phyloP scores from a whole-genome alignment of 164 flowering plant species.

The Umbellularia californica region DNA sequence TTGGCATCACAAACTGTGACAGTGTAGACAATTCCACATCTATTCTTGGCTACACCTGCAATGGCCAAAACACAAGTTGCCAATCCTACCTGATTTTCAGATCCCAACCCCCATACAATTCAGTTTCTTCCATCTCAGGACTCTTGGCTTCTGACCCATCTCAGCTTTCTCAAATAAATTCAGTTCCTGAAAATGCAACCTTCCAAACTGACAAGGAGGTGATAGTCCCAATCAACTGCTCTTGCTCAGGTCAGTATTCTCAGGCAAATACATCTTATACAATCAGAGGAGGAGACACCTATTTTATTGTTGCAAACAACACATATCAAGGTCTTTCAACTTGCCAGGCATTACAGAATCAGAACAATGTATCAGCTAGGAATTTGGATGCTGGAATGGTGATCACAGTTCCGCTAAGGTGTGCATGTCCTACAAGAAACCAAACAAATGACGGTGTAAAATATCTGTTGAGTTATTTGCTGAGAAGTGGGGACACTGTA shows the following conservation, averaged over 20 bases:
- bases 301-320: conserved; percentile 40
- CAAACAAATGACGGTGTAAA: conserved; percentile 40
- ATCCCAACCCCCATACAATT: conserved; percentile 42
- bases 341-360: conserved; percentile 50
- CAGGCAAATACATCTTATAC: conserved; percentile 51
- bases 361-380: conserved; percentile 16
- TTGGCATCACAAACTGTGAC: conserved; percentile 29
- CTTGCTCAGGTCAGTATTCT: conserved; percentile 61
- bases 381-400: conserved; percentile 27
- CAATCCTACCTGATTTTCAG: conserved; percentile 53
- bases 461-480: conserved; percentile 43
- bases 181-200: conserved; percentile 28
- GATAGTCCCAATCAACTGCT: conserved; percentile 73
- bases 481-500: conserved; percentile 32
- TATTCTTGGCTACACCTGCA: conserved; percentile 56
- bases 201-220: conserved; percentile 40
- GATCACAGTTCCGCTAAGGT: conserved; percentile 51
- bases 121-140: conserved; percentile 49
- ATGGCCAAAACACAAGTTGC: conserved; percentile 44
- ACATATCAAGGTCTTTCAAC: conserved; percentile 69
- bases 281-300: conserved; percentile 18
- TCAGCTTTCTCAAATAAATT: conserved; percentile 45
- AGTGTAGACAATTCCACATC: conserved; percentile 33
- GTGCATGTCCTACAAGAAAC: conserved; percentile 62
- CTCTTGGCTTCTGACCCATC: conserved; percentile 44